A percentile compares a stretch with the other conserved stretches of the same genome.
Evolutionary conservation across 257 asterid genomes (phyloP).

Genomic region (Scutellaria galericulata): DNA sequence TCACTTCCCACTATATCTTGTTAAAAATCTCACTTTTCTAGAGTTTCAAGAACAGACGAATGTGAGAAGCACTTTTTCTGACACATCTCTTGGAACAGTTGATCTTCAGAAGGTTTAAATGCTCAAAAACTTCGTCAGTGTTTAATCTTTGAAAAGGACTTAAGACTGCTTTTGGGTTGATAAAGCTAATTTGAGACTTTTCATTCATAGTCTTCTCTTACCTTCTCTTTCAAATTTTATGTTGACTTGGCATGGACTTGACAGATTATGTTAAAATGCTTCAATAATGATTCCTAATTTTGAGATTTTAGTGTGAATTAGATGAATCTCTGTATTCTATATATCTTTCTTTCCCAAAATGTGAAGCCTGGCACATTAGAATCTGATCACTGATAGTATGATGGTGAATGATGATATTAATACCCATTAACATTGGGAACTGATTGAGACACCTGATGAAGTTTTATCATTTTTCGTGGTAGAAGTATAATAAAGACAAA

Average conservation of each 20-base stretch:
- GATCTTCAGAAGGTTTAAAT: neutral
- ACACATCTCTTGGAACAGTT: conserved; percentile 2
- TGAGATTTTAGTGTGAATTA: neutral
- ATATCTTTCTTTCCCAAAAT: neutral
- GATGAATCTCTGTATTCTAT: neutral
- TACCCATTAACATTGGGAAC: neutral
- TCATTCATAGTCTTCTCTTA: conserved; percentile 1
- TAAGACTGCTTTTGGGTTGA: neutral
- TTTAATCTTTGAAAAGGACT: neutral
- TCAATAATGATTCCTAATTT: neutral
- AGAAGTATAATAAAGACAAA: neutral
- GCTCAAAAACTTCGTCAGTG: neutral
- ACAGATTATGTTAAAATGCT: neutral
- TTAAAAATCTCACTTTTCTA: neutral
- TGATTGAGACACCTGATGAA: conserved; percentile 3
- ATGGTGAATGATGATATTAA: neutral
- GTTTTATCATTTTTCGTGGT: too few relatives aligned
- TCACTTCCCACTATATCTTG: conserved; percentile 1
- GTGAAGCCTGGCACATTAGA: neutral
- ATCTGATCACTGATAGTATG: neutral
- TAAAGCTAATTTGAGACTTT: conserved; percentile 14
- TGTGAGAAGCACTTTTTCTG: conserved; percentile 13
- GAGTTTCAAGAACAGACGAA: conserved; percentile 26
- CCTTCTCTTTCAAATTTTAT: conserved; percentile 5
- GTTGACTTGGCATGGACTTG: neutral